Evolutionary conservation across 176 grass and related monocot species (phyloP).

Genomic region (Metroxylon sagu): DNA sequence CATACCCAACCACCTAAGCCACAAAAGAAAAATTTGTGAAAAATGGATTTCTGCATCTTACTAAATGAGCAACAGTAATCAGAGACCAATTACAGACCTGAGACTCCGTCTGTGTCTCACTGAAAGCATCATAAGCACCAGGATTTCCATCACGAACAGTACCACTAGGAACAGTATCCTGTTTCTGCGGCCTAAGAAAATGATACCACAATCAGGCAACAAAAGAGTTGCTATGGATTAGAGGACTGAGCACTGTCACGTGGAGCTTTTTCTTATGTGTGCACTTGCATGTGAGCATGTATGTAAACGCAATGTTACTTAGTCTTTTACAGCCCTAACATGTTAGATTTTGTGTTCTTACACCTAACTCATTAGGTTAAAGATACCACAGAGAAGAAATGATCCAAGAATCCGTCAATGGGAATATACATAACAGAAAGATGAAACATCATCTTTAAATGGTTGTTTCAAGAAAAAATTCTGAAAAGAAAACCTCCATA

Average conservation of each 20-base stretch:
- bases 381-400: too few species aligned
- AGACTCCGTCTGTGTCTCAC: conserved; percentile 80
- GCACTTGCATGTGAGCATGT: too few species aligned
- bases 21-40: neutral
- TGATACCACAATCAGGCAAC: neutral
- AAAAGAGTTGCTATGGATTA: neutral
- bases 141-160: conserved; percentile 20
- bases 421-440: too few species aligned
- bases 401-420: too few species aligned
- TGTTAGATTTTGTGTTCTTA: too few species aligned
- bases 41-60: conserved; percentile 1
- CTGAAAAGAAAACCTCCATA: too few species aligned
- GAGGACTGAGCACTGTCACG: neutral
- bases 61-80: conserved; percentile 1
- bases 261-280: too few species aligned
- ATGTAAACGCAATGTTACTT: too few species aligned
- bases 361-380: too few species aligned
- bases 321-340: too few species aligned
- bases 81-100: conserved; percentile 39
- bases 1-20: conserved; percentile 59
- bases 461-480: too few species aligned
- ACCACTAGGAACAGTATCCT: conserved; percentile 21
- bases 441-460: too few species aligned
- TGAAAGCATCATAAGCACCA: conserved; percentile 53
- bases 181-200: conserved; percentile 44